Evolutionary conservation across 768 basidiomycete species (phyloP), one percentile per base, ranked within the genome.

Genomic region (Tulasnella sp.): DNA sequence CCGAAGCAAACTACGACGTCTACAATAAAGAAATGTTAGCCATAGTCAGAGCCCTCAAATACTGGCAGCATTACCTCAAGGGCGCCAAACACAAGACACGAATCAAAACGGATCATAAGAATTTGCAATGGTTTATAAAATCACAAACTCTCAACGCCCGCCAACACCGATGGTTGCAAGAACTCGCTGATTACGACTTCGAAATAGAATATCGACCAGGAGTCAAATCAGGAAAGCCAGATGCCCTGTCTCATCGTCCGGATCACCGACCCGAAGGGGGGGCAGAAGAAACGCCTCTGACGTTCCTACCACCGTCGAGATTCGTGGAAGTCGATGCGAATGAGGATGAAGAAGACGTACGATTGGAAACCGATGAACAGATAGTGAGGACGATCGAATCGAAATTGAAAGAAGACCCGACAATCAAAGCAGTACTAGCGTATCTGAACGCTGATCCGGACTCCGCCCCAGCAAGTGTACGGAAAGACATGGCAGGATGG

Each of bases 11-110:
- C 52, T 78, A 83, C 77, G 75, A 79, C 39, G 79, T 81, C 22
- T 77, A 80, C 74, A 81, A 83, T 71, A 82, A 82, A 75, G 82
- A 83, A 67, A 40, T 82, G 9, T 76, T 82, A 7, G 82, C 82
- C n/a, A 80, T 82, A n/a, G n/a, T 70, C 67, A 42, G 54, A 72
- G 71, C 76, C 40, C 75, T 77, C 72, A 34, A 58, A 31, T 14
- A 72, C n/a, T 72, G 71, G 71, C 17, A 39, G 31, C 71, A 72
- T 9, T 72, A 72, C 25, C 71, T 72, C 12, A 39, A 72, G 25
- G 71, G 71, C 4, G 71, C 71, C n/a, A 36, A 39, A 45, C n/a
- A 5, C 15, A 19, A 4, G 42, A 25, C 45, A 39, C 37, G 7
- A 40, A 45, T 72, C 71, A 49, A 36, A 14, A 25, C 25, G 22